These are phyloP conservation scores for Cornus suecica DNA, from an alignment of 148 eudicot species.

Conservation along the genomic window DNA sequence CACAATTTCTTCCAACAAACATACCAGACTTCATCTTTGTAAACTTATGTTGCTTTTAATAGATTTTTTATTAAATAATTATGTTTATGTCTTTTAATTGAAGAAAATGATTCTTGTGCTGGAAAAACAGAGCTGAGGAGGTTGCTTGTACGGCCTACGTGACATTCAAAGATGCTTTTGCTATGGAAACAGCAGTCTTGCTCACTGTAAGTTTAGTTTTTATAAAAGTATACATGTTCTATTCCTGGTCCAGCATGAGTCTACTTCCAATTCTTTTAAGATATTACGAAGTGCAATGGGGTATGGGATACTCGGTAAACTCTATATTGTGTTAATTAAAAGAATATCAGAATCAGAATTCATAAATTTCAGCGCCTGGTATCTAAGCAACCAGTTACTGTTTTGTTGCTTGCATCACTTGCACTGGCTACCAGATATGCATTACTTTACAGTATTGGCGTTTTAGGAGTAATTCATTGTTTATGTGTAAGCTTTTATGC, in stretches of 20 bases:
- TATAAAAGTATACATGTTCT: too few species aligned
- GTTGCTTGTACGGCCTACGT: conserved; percentile 38
- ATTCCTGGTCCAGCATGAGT: not conserved
- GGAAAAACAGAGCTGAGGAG: conserved; percentile 35
- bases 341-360: too few species aligned
- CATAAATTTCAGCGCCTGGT: too few species aligned
- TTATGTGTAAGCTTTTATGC: too few species aligned
- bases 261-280: not conserved
- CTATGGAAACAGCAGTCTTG: conserved; percentile 44
- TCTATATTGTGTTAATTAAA: too few species aligned
- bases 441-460: too few species aligned
- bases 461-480: too few species aligned
- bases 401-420: too few species aligned
- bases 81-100: not conserved
- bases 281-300: not conserved
- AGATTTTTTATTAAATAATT: not conserved
- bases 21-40: not conserved
- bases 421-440: too few species aligned
- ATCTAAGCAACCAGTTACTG: too few species aligned
- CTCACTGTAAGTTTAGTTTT: conserved; percentile 33
- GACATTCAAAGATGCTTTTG: conserved; percentile 32
- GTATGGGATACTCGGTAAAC: too few species aligned
- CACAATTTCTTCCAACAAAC: not conserved
- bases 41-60: not conserved
- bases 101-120: not conserved